Evolutionary conservation across 2,329 filamentous ascomycete species (phyloP).

Genomic region (Sporothrix protearum): DNA sequence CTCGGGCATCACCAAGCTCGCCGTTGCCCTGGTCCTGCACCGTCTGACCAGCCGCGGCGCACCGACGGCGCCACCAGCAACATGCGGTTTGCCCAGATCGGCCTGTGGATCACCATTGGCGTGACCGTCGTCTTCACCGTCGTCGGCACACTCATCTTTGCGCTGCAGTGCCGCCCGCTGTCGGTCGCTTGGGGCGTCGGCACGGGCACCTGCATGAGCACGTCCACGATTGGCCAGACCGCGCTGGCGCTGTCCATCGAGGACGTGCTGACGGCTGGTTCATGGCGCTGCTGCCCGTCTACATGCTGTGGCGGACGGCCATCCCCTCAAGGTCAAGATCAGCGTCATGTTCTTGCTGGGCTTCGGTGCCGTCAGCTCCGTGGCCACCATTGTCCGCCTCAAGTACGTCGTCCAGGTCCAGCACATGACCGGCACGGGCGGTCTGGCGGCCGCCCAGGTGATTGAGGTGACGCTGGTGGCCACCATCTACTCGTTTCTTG

Average conservation of each 20-base stretch:
- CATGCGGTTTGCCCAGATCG: background rate
- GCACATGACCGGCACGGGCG: background rate
- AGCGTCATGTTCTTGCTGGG: slow-evolving; percentile 14
- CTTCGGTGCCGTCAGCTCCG: slow-evolving; percentile 9
- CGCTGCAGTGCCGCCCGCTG: slow-evolving; percentile 20
- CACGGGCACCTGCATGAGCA: slow-evolving; percentile 18
- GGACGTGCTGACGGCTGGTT: slow-evolving; percentile 21
- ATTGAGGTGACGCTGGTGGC: background rate
- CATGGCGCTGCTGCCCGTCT: slow-evolving; percentile 11
- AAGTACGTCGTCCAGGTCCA: slow-evolving; percentile 12
- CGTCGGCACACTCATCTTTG: slow-evolving; percentile 15
- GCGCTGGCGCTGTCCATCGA: slow-evolving; percentile 21
- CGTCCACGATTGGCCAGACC: slow-evolving; percentile 13
- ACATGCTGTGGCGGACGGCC: slow-evolving; percentile 18
- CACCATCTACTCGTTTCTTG: slow-evolving; percentile 20
- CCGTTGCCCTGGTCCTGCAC: slow-evolving; percentile 16
- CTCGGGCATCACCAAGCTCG: slow-evolving; percentile 20
- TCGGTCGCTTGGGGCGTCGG: slow-evolving; percentile 20
- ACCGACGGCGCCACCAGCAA: background rate
- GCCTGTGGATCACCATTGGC: background rate
- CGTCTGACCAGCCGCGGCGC: background rate
- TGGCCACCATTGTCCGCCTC: slow-evolving; percentile 15
- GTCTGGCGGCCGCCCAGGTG: slow-evolving; percentile 7
- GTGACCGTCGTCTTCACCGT: background rate
- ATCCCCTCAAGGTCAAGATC: slow-evolving; percentile 18